These are phyloP conservation scores for Moesziomyces aphidis DNA, from an alignment of 1,284 basidiomycete genomes.

Conservation along the genomic window DNA sequence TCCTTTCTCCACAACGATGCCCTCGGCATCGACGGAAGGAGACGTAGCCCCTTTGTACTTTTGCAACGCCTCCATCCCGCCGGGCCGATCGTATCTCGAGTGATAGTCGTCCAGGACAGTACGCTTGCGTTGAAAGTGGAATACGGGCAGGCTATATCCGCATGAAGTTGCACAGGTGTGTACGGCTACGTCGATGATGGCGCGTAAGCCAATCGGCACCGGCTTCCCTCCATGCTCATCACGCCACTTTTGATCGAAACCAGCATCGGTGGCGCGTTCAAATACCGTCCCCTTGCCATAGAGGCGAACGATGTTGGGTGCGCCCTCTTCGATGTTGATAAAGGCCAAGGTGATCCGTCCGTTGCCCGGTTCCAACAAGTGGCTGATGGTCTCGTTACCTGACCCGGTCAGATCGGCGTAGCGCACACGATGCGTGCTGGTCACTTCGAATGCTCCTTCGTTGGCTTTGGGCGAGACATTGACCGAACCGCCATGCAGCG, in stretches of 20 bases:
- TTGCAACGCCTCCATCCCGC: constrained; percentile 3
- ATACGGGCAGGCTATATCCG: constrained; percentile 14
- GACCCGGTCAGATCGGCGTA: constrained; percentile 17
- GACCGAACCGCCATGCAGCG: constrained; percentile 6
- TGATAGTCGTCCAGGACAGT: constrained; percentile 2
- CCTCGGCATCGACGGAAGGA: constrained; percentile 1
- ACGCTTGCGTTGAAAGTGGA: constrained; percentile 4
- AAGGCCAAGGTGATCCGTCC: constrained; percentile 18
- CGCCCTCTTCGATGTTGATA: constrained; percentile 17
- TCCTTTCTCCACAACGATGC: constrained; percentile 3
- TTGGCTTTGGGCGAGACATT: constrained; percentile 11
- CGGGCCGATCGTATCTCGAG: background rate
- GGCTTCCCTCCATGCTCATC: constrained; percentile 1
- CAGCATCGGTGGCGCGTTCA: constrained; percentile 4
- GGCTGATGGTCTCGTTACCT: constrained; percentile 22
- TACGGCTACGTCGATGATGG: constrained; percentile 13
- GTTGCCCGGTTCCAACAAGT: constrained; percentile 11
- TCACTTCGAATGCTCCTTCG: constrained; percentile 6
- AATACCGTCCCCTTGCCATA: constrained; percentile 14
- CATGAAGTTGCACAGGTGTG: constrained; percentile 13
- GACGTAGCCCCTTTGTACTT: background rate
- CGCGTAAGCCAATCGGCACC: constrained; percentile 6
- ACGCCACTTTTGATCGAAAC: background rate
- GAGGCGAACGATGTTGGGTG: constrained; percentile 19
- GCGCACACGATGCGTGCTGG: constrained; percentile 5